Conservation (phyloP, 208 protist genomes). For the Plasmodiophora brassicae region DNA sequence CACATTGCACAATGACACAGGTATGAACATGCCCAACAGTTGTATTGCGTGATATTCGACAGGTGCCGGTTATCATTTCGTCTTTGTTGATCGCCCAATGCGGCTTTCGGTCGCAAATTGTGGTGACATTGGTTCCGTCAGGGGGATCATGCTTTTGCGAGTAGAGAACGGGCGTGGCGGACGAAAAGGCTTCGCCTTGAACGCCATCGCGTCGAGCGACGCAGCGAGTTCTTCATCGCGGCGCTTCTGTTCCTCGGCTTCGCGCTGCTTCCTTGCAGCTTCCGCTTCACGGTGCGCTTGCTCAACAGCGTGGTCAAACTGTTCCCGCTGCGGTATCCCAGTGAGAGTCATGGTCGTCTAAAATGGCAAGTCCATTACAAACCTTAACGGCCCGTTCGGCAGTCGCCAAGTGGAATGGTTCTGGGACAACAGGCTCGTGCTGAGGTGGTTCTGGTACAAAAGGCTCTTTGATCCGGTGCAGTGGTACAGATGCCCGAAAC, state of each 20-base stretch:
- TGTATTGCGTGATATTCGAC: too few species aligned
- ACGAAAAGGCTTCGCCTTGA: slow-evolving; percentile 10
- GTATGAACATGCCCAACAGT: too few species aligned
- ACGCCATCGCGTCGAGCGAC: not conserved
- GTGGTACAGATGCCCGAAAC: not conserved
- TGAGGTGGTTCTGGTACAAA: not conserved
- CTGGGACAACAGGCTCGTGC: not conserved
- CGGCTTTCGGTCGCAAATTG: not conserved
- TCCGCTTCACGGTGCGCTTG: not conserved
- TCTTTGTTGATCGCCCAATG: too few species aligned
- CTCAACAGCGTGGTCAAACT: not conserved
- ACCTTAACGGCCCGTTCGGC: slow-evolving; percentile 1
- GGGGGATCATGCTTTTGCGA: not conserved
- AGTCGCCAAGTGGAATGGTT: slow-evolving; percentile 17
- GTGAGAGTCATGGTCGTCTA: not conserved
- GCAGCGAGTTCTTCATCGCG: not conserved
- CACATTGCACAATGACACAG: too few species aligned
- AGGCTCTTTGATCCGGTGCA: not conserved
- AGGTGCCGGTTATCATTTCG: too few species aligned
- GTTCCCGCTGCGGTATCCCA: not conserved
- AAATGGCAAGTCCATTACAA: not conserved
- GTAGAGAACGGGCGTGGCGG: not conserved
- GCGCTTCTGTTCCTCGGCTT: not conserved
- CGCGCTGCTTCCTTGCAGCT: not conserved
- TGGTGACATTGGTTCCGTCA: not conserved